Evolutionary conservation across 345 rosid species (phyloP), one percentile per base, ranked within the genome.

Genomic region (Reutealis trisperma): DNA sequence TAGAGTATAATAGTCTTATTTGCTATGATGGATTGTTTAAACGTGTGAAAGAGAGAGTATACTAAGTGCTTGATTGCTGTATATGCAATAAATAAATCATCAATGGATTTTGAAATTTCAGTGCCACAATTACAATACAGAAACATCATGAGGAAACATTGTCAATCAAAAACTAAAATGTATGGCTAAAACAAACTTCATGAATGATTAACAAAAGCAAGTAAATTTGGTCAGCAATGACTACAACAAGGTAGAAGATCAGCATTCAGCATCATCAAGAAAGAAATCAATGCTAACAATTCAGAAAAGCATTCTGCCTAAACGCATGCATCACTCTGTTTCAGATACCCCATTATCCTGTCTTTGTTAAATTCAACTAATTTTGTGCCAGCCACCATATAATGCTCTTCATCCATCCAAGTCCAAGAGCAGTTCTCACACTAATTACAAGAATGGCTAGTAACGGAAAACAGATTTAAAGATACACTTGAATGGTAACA

Each of bases 1-100:
- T 60, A 78, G 70, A 78, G 61, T 71, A 70, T 78, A 77, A 74
- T 42, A 47, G 70, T 75, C 66, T 73, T 57, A 70, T 75, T 82
- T 71, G 64, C 64, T 37, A 61, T 51, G 37, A 52, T 59, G 21
- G 62, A 73, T 78, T 72, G 68, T 52, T 73, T 62, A 67, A 44
- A 42, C 63, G 73, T 64, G 37, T 34, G 37, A 1, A 62, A 71
- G 51, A 65, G 14, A 67, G 51, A 70, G 14, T 63, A 79, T 72
- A 78, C 58, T 32, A 51, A 74, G 74, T 59, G 75, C 66, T 74
- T 84, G 78, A 69, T 82, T 78, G 37, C 42, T 65, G 66, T 14
- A 73, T 71, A 58, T 69, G 63, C 24, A 67, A 68, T 64, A 83
- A 77, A 67, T 66, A 80, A 19, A 72, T 71, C 14, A 25, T 71